Evolutionary conservation across 331 rosid genomes (phyloP).

Genomic region (Stylosanthes scabra): DNA sequence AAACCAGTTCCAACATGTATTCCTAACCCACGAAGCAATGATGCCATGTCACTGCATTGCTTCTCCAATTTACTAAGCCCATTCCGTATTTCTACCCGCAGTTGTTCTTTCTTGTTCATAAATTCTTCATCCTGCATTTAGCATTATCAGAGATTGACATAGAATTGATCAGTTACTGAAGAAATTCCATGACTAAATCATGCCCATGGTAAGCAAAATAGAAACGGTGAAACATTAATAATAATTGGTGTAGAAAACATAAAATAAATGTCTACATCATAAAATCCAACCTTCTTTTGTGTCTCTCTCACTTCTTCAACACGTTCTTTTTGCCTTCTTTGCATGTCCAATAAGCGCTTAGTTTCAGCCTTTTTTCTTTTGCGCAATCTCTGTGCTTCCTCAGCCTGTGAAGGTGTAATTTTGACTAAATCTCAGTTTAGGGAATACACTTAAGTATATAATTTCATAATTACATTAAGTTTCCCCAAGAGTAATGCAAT

Average conservation of each 20-base stretch:
- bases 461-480: not conserved
- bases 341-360: conserved; percentile 64
- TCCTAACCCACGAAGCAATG: conserved; percentile 84
- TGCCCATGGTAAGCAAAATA: conserved; percentile 28
- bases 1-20: conserved; percentile 62
- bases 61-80: conserved; percentile 69
- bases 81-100: conserved; percentile 71
- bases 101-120: conserved; percentile 72
- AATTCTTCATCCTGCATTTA: conserved; percentile 77
- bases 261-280: conserved; percentile 15
- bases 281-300: conserved; percentile 75
- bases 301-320: conserved; percentile 91
- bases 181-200: conserved; percentile 6
- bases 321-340: conserved; percentile 83
- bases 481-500: conserved; percentile 1
- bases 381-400: conserved; percentile 77
- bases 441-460: conserved; percentile 2
- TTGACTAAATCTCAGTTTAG: conserved; percentile 27
- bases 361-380: conserved; percentile 74
- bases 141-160: conserved; percentile 39
- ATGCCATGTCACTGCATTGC: conserved; percentile 68
- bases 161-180: conserved; percentile 19
- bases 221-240: not conserved
- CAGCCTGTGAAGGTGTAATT: conserved; percentile 60
- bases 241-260: conserved; percentile 17